Evolutionary conservation across 495 filamentous ascomycete species (phyloP), one percentile per base, ranked within the genome.

Genomic region (Podospora didyma): DNA sequence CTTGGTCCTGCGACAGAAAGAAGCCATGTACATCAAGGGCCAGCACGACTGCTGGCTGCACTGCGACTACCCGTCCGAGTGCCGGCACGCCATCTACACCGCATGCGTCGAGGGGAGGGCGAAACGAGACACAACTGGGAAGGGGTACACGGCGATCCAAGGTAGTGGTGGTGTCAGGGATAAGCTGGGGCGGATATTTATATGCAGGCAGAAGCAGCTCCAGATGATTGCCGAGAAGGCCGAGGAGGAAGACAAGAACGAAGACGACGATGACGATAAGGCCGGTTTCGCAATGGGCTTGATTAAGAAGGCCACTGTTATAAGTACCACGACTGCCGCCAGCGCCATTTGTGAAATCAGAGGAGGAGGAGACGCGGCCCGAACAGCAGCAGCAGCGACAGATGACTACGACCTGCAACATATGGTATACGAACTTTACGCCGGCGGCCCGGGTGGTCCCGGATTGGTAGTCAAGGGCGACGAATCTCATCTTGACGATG

Each of bases 61-160:
- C 53, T 80, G 76, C 50, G 71, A 78, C 51, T 77, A 58, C 21
- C 77, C 76, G 1, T 66, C 62, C 7, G 70, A 80, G 56, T 80
- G 76, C 46, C 56, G 63, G 11, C 66, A 74, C 19, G 59, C 34
- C 0, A 11, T 60, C 10, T 55, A 48, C 44, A 41, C n/a, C 1
- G 59, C 65, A 9, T 59, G 35, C 12, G 24, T 21, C 9, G 42
- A 54, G 46, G 56, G 58, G 61, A 22, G 58, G 45, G 19, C 45
- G 9, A 21, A 20, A 23, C 14, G n/a, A n/a, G n/a, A n/a, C n/a
- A n/a, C n/a, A n/a, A n/a, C n/a, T n/a, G n/a, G n/a, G n/a, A n/a
- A n/a, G n/a, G n/a, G n/a, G n/a, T n/a, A n/a, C n/a, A 31, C 0
- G 52, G 46, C 20, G 21, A 42, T 11, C n/a, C n/a, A n/a, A n/a